Evolutionary conservation across 1,284 basidiomycete species (phyloP).

Genomic region (Rhodotorula sp.): DNA sequence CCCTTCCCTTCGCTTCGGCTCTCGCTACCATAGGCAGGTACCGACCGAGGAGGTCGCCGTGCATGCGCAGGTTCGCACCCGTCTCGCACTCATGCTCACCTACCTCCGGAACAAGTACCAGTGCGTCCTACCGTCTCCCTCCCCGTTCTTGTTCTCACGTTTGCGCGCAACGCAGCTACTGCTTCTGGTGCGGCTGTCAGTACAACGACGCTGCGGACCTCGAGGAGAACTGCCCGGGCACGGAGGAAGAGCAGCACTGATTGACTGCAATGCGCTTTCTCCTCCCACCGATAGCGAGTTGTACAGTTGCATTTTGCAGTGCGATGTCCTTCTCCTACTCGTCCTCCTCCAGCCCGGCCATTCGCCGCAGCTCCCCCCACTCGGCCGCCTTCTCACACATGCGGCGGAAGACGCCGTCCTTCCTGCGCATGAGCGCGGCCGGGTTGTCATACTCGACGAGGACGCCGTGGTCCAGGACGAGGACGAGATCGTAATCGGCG

Average conservation of each 20-base stretch:
- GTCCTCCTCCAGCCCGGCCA: constrained; percentile 14
- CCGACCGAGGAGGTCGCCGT: not conserved
- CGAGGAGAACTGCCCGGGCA: constrained; percentile 68
- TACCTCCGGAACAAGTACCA: constrained; percentile 65
- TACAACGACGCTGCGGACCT: constrained; percentile 67
- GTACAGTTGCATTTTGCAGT: not conserved
- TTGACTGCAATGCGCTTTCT: not conserved
- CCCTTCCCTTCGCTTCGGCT: not conserved
- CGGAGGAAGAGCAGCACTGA: constrained; percentile 69
- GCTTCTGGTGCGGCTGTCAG: constrained; percentile 81
- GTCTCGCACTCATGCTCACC: constrained; percentile 65
- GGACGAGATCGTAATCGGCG: constrained; percentile 52
- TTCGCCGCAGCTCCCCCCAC: constrained; percentile 23
- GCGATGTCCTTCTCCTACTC: not conserved
- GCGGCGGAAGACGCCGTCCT: constrained; percentile 29
- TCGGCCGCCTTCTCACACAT: constrained; percentile 39
- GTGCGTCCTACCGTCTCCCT: constrained; percentile 8
- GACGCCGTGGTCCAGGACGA: constrained; percentile 50
- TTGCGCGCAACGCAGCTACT: constrained; percentile 61
- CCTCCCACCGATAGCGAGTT: not conserved
- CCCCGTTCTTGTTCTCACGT: not conserved
- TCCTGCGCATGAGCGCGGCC: constrained; percentile 27
- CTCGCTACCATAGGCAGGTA: not conserved
- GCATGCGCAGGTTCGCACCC: constrained; percentile 63
- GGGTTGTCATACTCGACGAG: constrained; percentile 42